Conservation (phyloP, 768 basidiomycete species). For the Lyophyllum shimeji region DNA sequence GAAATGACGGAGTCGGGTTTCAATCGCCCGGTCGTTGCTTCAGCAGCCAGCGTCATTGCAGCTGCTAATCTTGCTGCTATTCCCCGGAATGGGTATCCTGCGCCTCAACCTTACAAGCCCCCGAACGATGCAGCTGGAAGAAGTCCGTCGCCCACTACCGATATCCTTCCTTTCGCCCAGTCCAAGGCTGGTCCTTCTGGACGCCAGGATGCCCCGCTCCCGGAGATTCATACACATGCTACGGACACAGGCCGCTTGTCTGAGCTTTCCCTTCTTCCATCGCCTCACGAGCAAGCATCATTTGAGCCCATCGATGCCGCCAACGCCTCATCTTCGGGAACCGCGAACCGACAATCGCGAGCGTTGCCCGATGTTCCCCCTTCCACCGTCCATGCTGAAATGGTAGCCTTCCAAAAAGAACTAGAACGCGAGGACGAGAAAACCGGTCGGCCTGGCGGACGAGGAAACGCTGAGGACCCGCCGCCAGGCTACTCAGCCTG, state of each 20-base stretch:
- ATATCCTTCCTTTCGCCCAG: not conserved
- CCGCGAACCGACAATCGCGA: not conserved
- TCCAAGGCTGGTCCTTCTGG: not conserved
- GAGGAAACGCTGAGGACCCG: slow-evolving; percentile 13
- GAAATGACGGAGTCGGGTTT: slow-evolving; percentile 9
- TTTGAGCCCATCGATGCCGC: not conserved
- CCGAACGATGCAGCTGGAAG: slow-evolving; percentile 2
- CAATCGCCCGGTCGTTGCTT: not conserved
- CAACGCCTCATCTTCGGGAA: not conserved
- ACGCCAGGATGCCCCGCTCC: not conserved
- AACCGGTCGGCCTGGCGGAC: slow-evolving; percentile 9
- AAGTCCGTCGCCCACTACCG: not conserved
- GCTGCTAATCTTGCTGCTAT: slow-evolving; percentile 6
- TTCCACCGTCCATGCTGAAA: slow-evolving; percentile 6
- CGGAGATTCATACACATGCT: not conserved
- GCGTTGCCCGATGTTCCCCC: not conserved
- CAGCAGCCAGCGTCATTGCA: not conserved
- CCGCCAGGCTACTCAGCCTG: slow-evolving; percentile 14
- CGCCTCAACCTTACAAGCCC: slow-evolving; percentile 5
- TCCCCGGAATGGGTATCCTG: not conserved
- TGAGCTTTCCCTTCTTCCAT: slow-evolving; percentile 3
- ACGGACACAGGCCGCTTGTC: not conserved
- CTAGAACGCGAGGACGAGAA: slow-evolving; percentile 16
- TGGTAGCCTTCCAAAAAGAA: slow-evolving; percentile 13
- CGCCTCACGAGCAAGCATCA: slow-evolving; percentile 3